Evolutionary conservation across 2,329 filamentous ascomycete genomes (phyloP).

Genomic region (Sporothrix brasiliensis): DNA sequence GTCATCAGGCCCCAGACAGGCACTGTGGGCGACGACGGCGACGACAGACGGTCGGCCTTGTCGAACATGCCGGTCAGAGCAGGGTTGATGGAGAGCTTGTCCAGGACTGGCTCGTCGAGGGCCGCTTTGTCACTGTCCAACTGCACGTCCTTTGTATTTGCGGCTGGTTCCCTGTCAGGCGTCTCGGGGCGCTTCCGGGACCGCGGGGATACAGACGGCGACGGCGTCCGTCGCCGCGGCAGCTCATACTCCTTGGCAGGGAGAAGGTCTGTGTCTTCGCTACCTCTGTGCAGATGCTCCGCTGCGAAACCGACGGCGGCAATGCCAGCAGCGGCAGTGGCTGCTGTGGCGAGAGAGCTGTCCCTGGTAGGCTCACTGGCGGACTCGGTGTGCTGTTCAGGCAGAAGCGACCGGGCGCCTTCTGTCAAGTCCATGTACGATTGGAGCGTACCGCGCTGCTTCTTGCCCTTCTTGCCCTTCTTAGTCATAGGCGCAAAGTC

Average conservation of each 20-base stretch:
- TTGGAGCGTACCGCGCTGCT: conserved; percentile 21
- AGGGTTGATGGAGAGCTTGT: conserved; percentile 38
- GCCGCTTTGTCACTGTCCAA: not conserved
- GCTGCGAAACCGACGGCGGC: conserved; percentile 2
- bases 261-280: conserved; percentile 14
- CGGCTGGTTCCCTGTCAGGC: not conserved
- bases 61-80: conserved; percentile 35
- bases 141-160: not conserved
- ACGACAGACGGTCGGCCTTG: conserved; percentile 23
- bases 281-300: not conserved
- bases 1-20: conserved; percentile 41
- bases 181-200: not conserved
- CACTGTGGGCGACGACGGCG: conserved; percentile 29
- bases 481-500: conserved; percentile 11
- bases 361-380: conserved; percentile 3
- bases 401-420: conserved; percentile 20
- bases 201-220: not conserved
- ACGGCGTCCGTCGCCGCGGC: not conserved
- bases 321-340: not conserved
- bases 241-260: not conserved
- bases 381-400: conserved; percentile 26
- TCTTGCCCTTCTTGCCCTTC: conserved; percentile 27
- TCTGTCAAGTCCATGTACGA: conserved; percentile 16
- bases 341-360: not conserved
- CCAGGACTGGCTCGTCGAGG: not conserved